Percentiles rank a stretch among this genome's conserved stretches.
phyloP scores from a whole-genome alignment of 352 stramenopile species.

The Labyrinthula sp. region DNA sequence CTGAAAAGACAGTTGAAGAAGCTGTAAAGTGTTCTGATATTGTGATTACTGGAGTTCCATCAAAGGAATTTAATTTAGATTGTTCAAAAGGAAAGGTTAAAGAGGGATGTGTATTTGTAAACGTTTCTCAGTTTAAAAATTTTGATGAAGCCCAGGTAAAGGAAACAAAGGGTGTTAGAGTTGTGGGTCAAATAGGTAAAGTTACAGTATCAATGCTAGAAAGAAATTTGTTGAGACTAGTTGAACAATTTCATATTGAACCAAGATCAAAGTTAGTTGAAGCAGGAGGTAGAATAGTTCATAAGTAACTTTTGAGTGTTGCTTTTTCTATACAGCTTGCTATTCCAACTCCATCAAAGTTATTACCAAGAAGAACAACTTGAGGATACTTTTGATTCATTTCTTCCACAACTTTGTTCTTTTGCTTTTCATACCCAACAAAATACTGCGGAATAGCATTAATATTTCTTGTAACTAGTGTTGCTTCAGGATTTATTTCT shows the following conservation, averaged over 20 bases:
- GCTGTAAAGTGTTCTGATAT: constrained; percentile 65
- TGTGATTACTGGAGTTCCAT: constrained; percentile 78
- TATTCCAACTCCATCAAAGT: constrained; percentile 58
- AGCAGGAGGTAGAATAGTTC: constrained; percentile 17
- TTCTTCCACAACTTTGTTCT: constrained; percentile 43
- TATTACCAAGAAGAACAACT: constrained; percentile 49
- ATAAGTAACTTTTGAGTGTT: no score
- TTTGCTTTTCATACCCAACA: constrained; percentile 46
- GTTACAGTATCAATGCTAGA: constrained; percentile 86
- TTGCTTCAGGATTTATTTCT: constrained; percentile 39
- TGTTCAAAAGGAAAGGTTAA: constrained; percentile 67
- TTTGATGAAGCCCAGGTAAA: constrained; percentile 65
- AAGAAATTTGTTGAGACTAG: constrained; percentile 75
- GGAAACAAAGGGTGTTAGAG: constrained; percentile 64
- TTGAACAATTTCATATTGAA: constrained; percentile 75
- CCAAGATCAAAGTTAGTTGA: constrained; percentile 26
- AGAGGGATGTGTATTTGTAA: constrained; percentile 70
- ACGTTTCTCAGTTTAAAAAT: constrained; percentile 84
- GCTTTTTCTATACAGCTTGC: constrained; percentile 46
- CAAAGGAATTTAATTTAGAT: constrained; percentile 72
- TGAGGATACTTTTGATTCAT: constrained; percentile 35
- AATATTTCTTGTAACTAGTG: constrained; percentile 40
- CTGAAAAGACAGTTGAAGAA: constrained; percentile 53
- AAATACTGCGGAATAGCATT: constrained; percentile 60
- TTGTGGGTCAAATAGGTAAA: constrained; percentile 82